phyloP scores from a whole-genome alignment of 495 filamentous ascomycete genomes.

The Jackrogersella minutella region DNA sequence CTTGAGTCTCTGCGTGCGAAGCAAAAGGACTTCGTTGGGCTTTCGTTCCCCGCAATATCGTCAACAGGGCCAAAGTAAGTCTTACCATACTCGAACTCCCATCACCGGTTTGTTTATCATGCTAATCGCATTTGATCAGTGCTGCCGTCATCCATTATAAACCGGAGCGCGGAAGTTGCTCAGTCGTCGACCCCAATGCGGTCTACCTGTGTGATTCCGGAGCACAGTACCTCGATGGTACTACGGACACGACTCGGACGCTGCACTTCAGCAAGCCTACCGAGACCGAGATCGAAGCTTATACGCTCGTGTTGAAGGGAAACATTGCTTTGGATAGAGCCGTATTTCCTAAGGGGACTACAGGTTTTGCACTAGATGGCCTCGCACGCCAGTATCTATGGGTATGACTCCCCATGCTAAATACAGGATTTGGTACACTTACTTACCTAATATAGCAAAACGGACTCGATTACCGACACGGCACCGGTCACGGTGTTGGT shows the following conservation, averaged over 20 bases:
- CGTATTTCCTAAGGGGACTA: slow-evolving; percentile 94
- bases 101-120: neutral
- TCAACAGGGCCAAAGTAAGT: slow-evolving; percentile 85
- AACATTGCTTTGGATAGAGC: slow-evolving; percentile 88
- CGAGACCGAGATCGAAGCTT: slow-evolving; percentile 85
- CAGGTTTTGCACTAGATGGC: slow-evolving; percentile 88
- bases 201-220: slow-evolving; percentile 98
- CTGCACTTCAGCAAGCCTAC: slow-evolving; percentile 90
- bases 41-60: slow-evolving; percentile 96
- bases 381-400: slow-evolving; percentile 92
- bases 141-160: slow-evolving; percentile 98
- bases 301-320: slow-evolving; percentile 97
- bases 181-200: slow-evolving; percentile 82
- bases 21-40: slow-evolving; percentile 83
- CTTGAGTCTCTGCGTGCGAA: slow-evolving; percentile 83
- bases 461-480: slow-evolving; percentile 94
- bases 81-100: neutral
- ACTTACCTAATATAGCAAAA: slow-evolving; percentile 59
- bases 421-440: neutral
- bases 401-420: slow-evolving; percentile 57
- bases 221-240: slow-evolving; percentile 93
- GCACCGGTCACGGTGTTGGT: slow-evolving; percentile 96
- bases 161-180: slow-evolving; percentile 82
- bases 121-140: slow-evolving; percentile 38
- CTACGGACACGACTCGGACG: slow-evolving; percentile 94